These are phyloP conservation scores for Lepiota venenata DNA, from an alignment of 768 basidiomycete species.

Conservation along the genomic window DNA sequence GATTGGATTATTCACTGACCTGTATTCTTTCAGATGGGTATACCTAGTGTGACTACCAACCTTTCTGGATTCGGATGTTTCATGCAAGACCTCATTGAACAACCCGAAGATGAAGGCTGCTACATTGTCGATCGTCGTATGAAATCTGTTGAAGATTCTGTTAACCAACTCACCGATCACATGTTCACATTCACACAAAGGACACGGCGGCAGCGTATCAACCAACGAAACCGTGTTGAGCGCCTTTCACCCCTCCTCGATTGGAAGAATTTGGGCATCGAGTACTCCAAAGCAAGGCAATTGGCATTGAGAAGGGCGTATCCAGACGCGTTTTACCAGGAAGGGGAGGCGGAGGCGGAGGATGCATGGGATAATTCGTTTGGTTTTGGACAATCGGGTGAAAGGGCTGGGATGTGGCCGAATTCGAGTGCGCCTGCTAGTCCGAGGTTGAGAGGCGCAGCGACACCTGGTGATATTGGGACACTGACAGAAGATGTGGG, in stretches of 20 bases:
- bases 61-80: slow-evolving; percentile 97
- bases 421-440: slow-evolving; percentile 80
- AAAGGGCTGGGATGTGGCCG: slow-evolving; percentile 44
- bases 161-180: slow-evolving; percentile 72
- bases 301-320: slow-evolving; percentile 90
- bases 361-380: slow-evolving; percentile 41
- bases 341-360: slow-evolving; percentile 42
- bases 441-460: slow-evolving; percentile 79
- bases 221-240: slow-evolving; percentile 98
- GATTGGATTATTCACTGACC: slow-evolving; percentile 3
- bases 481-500: slow-evolving; percentile 83
- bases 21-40: slow-evolving; percentile 73
- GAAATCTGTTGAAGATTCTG: slow-evolving; percentile 89
- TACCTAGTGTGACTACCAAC: slow-evolving; percentile 96
- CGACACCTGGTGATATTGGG: slow-evolving; percentile 92
- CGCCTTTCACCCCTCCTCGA: slow-evolving; percentile 90
- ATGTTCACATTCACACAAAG: slow-evolving; percentile 78
- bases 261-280: slow-evolving; percentile 97
- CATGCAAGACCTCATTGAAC: slow-evolving; percentile 97
- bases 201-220: slow-evolving; percentile 95
- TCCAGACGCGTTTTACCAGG: slow-evolving; percentile 84
- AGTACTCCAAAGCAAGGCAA: slow-evolving; percentile 95
- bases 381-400: slow-evolving; percentile 48
- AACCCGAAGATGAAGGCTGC: slow-evolving; percentile 91
- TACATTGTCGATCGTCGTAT: slow-evolving; percentile 94